Evolutionary conservation across 179 eudicot genomes (phyloP), one percentile per base, ranked within the genome.

Genomic region (Beta lomatogona): DNA sequence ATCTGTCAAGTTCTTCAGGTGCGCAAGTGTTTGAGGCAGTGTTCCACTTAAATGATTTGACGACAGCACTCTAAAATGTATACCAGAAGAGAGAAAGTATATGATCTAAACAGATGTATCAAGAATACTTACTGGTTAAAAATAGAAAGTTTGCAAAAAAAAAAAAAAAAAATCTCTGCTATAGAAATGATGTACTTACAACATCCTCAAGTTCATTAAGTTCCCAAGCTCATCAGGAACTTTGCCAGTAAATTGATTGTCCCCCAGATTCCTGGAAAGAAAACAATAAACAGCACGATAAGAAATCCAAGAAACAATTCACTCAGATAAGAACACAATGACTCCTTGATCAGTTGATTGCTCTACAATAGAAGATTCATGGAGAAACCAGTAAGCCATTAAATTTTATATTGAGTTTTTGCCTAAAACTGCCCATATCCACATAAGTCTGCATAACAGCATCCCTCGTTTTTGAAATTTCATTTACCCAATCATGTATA

Each of bases 161-260:
- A 55, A 72, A 31, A 31, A 31, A 0, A 31, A 31, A 36, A 36
- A 36, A 36, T 73, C 6, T 15, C n/a, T 57, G 71, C 50, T 15
- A 60, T 46, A 54, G 54, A 55, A 36, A 77, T 31, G 9, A 25
- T 79, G 65, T 61, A 46, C 95, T 87, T 87, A 93, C 97, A 92
- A 85, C 45, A 77, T 77, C 66, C 80, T 60, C 85, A 93, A 83
- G 89, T 88, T 88, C 22, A 63, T 79, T 74, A 93, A 79, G 45
- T 85, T 86, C 72, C 92, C 93, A 63, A 93, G 88, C 46, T 91
- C 95, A 18, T 78, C 31, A 45, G 97, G 97, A 76, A 90, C 71
- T 78, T 70, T 80, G 48, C 97, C 95, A 63, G 91, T 87, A 83
- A 93, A 88, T 82, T 79, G 85, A 83, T 93, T 93, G 80, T 87